Base-by-base conservation (phyloP, 1,139 yeast species). In the Hansenula lynferdii region DNA sequence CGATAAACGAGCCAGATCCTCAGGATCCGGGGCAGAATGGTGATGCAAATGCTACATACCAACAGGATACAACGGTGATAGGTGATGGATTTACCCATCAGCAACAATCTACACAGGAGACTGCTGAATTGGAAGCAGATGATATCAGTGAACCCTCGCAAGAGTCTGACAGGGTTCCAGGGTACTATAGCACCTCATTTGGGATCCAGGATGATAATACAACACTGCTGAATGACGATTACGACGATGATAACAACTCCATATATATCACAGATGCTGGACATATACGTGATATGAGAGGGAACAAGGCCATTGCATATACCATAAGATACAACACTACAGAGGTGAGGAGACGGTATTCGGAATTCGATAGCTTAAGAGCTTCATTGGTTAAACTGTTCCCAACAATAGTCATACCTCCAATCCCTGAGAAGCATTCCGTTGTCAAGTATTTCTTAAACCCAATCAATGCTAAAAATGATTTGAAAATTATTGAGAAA, bases 381-480 rank as follows among this genome's bases (percentile, higher is more conserved):
- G 80, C 72, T 28, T 74, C 82, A 4, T 69, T 92, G 20, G 68
- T 80, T 6, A 79, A 79, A 54, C 65, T 86, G 26, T 89, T 85
- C 55, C 97, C 98, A 2, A 78, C 94, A 34, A 62, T 80, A 12
- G 72, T 92, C 6, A 76, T 92, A 6, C 98, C 98, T 2, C 96
- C 97, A 0, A 87, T 94, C 27, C 98, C 98, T 0, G 96, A 90
- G 47, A 92, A 92, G 61, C 96, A 92, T 56, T 68, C 84, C 18
- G 56, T 78, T 48, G 56, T 64, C n/a, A 64, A 61, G 42, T 67
- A 67, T 43, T 56, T 66, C 31, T 43, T 63, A 34, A 64, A 61
- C 33, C 82, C 84, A 12, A 61, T 80, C 19, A 74, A 70, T 46
- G 83, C 79, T 6, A 72, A 74, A 43, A 77, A 71, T 39, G 82